These are phyloP conservation scores for Arthrobotrys musiformis DNA, from an alignment of 2,329 filamentous ascomycete species.

Conservation along the genomic window DNA sequence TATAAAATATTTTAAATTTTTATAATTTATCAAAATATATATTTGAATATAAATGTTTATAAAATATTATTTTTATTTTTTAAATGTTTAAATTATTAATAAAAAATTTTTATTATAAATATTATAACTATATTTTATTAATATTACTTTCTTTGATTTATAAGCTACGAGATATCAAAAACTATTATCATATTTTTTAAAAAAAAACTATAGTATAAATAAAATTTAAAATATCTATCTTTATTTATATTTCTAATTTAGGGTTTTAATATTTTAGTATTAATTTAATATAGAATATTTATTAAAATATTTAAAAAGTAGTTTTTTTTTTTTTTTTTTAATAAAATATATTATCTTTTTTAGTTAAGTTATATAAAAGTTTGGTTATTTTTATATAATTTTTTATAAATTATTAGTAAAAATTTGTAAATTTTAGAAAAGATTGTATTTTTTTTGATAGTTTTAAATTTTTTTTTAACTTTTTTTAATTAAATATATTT, in stretches of 20 bases:
- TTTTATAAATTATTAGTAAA: too few relatives aligned
- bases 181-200: constrained; percentile 10
- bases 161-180: not conserved
- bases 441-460: not conserved
- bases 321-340: too few relatives aligned
- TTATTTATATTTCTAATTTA: constrained; percentile 21
- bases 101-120: not conserved
- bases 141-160: not conserved
- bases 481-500: not conserved
- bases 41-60: not conserved
- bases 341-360: too few relatives aligned
- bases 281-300: not conserved
- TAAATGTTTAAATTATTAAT: not conserved
- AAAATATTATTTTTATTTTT: not conserved
- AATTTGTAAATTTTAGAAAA: too few relatives aligned
- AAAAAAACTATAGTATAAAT: constrained; percentile 39
- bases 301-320: too few relatives aligned
- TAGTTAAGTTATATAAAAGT: too few relatives aligned
- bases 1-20: constrained; percentile 11
- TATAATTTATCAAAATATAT: not conserved
- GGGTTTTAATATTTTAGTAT: not conserved
- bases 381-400: too few relatives aligned
- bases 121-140: constrained; percentile 5
- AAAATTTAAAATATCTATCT: not conserved
- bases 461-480: not conserved